These are phyloP conservation scores for Bacidia gigantensis DNA, from an alignment of 495 filamentous ascomycete species.

Conservation along the genomic window DNA sequence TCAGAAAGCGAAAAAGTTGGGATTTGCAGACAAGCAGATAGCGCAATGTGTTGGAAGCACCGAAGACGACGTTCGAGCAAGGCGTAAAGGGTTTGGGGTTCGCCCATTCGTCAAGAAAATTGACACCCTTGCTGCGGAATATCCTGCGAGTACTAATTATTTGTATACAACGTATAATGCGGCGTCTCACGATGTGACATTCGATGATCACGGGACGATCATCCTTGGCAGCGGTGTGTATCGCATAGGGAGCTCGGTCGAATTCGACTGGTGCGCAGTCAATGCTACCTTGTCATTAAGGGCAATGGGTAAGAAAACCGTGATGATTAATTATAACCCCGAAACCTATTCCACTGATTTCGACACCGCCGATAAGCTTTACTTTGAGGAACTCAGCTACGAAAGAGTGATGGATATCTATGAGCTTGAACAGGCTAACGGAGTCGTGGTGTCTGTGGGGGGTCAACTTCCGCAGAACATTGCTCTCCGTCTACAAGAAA, in stretches of 20 bases:
- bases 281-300: constrained; percentile 78
- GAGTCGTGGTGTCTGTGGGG: constrained; percentile 89
- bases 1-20: constrained; percentile 86
- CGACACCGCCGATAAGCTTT: constrained; percentile 86
- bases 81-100: constrained; percentile 75
- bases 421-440: constrained; percentile 73
- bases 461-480: constrained; percentile 97
- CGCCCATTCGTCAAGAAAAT: constrained; percentile 92
- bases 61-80: constrained; percentile 81
- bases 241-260: constrained; percentile 91
- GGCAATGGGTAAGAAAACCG: constrained; percentile 89
- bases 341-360: constrained; percentile 86
- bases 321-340: constrained; percentile 96
- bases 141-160: constrained; percentile 95
- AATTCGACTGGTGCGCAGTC: constrained; percentile 98
- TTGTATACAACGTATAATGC: constrained; percentile 98
- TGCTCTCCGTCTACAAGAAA: constrained; percentile 85
- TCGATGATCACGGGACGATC: constrained; percentile 83
- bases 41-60: constrained; percentile 68
- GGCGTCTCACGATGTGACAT: constrained; percentile 84
- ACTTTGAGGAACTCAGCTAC: constrained; percentile 95
- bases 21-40: constrained; percentile 95
- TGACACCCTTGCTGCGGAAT: constrained; percentile 92
- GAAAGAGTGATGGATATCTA: constrained; percentile 99
- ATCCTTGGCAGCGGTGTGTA: constrained; percentile 92